Conservation (phyloP, 2,329 filamentous ascomycete species). For the Phyllosticta citriasiana region DNA sequence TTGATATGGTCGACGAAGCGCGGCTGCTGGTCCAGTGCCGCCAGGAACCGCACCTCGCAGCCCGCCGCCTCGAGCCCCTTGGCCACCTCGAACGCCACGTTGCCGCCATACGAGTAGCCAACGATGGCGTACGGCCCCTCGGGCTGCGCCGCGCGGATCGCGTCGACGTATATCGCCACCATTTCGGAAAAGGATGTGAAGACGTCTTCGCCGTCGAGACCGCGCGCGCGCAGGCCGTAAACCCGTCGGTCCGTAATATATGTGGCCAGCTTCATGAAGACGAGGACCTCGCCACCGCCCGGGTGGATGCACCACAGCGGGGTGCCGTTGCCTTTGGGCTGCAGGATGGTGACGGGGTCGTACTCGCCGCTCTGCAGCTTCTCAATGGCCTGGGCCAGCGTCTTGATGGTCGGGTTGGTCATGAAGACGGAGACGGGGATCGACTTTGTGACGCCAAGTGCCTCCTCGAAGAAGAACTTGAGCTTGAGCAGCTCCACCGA, state of each 20-base stretch:
- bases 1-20: constrained; percentile 37
- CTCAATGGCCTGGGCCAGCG: constrained; percentile 19
- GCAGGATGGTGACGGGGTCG: constrained; percentile 14
- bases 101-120: constrained; percentile 43
- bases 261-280: constrained; percentile 28
- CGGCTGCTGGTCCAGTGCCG: constrained; percentile 39
- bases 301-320: constrained; percentile 26
- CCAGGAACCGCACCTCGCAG: constrained; percentile 13
- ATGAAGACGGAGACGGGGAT: constrained; percentile 31
- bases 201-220: constrained; percentile 32
- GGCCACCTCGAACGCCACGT: constrained; percentile 42
- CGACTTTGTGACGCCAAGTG: constrained; percentile 17
- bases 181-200: constrained; percentile 33
- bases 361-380: constrained; percentile 7
- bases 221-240: constrained; percentile 37
- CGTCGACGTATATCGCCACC: constrained; percentile 30
- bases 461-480: constrained; percentile 25
- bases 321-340: constrained; percentile 14
- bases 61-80: constrained; percentile 35
- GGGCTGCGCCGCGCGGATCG: constrained; percentile 36
- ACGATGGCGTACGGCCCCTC: constrained; percentile 42
- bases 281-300: constrained; percentile 30
- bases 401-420: constrained; percentile 21
- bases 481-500: constrained; percentile 36
- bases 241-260: constrained; percentile 35